A percentile compares a stretch with the other conserved stretches of the same genome.
Evolutionary conservation across 2,329 filamentous ascomycete genomes (phyloP).

Genomic region (Bertia moriformis): DNA sequence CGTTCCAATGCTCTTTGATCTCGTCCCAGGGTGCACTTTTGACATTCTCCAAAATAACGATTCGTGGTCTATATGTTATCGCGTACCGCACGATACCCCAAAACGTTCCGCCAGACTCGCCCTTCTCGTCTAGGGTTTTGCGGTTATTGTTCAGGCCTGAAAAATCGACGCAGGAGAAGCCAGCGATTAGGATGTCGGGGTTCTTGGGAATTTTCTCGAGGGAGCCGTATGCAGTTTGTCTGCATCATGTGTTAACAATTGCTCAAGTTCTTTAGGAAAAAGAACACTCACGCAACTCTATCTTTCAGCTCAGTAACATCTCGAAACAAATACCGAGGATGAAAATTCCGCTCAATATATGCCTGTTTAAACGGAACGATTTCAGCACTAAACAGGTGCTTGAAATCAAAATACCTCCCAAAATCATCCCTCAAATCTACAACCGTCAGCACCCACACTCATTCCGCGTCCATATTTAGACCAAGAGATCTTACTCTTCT

Average conservation of each 20-base stretch:
- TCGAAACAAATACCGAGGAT: background rate
- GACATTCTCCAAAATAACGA: slow-evolving; percentile 50
- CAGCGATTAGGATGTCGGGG: slow-evolving; percentile 40
- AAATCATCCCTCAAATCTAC: slow-evolving; percentile 4
- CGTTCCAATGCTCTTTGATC: slow-evolving; percentile 23
- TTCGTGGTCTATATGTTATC: slow-evolving; percentile 28
- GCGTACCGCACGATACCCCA: slow-evolving; percentile 34
- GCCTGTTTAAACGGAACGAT: slow-evolving; percentile 34
- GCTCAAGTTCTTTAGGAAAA: background rate
- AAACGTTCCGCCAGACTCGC: slow-evolving; percentile 44
- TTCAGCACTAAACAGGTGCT: slow-evolving; percentile 32
- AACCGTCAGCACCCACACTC: no score
- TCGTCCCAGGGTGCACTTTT: slow-evolving; percentile 30
- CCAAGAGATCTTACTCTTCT: slow-evolving; percentile 15
- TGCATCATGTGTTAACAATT: slow-evolving; percentile 5
- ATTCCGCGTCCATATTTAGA: no score
- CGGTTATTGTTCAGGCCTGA: slow-evolving; percentile 34
- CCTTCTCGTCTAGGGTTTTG: slow-evolving; percentile 33
- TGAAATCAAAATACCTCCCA: slow-evolving; percentile 17
- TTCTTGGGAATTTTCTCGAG: slow-evolving; percentile 29
- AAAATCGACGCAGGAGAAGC: slow-evolving; percentile 48
- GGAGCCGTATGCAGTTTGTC: slow-evolving; percentile 43
- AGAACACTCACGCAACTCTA: background rate
- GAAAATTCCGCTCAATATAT: slow-evolving; percentile 33
- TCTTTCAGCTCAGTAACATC: background rate